These are phyloP conservation scores for Prunus davidiana DNA, from an alignment of 306 rosid genomes.

Conservation along the genomic window DNA sequence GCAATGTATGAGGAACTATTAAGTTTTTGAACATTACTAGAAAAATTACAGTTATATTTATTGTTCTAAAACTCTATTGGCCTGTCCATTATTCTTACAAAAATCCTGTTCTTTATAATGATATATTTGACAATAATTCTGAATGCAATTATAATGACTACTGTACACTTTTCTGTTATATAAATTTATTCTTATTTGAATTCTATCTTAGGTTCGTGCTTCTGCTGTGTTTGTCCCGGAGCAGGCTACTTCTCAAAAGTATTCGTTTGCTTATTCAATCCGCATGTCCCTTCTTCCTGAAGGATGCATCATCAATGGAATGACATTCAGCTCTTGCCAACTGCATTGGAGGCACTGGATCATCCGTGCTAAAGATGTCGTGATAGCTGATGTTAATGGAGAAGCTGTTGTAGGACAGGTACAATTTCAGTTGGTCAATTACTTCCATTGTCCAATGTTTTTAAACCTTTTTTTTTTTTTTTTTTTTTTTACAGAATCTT, in stretches of 20 bases:
- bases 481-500: neutral
- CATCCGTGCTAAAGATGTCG: constrained; percentile 48
- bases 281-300: constrained; percentile 69
- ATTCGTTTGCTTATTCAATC: constrained; percentile 68
- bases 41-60: neutral
- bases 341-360: constrained; percentile 74
- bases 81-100: neutral
- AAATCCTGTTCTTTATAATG: too few species aligned
- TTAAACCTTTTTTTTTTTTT: neutral
- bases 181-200: neutral
- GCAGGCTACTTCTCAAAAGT: constrained; percentile 29
- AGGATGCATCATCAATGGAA: constrained; percentile 66
- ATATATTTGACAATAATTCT: neutral
- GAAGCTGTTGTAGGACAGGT: constrained; percentile 93
- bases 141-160: neutral
- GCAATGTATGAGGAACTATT: neutral
- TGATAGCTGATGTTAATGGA: constrained; percentile 43
- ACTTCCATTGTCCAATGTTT: neutral
- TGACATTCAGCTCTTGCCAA: constrained; percentile 67
- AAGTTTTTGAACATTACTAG: constrained; percentile 1
- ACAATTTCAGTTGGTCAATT: neutral
- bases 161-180: neutral
- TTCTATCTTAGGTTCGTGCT: constrained; percentile 61
- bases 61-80: neutral
- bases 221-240: constrained; percentile 80